Base-by-base conservation (phyloP, 2,329 filamentous ascomycete species). In the Sordariomycetes sp. region DNA sequence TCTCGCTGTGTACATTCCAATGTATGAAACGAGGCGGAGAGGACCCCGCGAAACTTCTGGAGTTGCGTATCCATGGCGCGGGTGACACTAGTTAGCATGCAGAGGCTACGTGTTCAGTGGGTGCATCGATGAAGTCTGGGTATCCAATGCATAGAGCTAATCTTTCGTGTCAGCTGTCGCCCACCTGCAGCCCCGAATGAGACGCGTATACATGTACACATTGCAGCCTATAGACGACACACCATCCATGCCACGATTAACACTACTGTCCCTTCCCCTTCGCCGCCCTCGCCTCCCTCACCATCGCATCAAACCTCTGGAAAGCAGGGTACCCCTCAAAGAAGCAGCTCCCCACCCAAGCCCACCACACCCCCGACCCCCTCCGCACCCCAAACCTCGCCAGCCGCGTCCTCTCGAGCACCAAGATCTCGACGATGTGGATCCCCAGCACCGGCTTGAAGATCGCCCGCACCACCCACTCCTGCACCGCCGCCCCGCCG, bases 351-450 rank as follows among this genome's bases (percentile, higher is more conserved):
- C 61, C 63, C 35, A 78, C 66, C 83, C 83, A 86, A 56, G 70
- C 62, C 67, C 70, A 76, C 80, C 83, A 85, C 15, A 78, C 61
- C n/a, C 51, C 52, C 7, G 69, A 70, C 8, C 75, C 73, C 36
- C 69, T 66, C 59, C 68, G 66, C 12, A 84, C 74, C 7, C 75
- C 74, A 61, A 77, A 74, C 65, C 66, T 76, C 57, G 63, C 64
- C 59, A 83, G 65, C 59, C 75, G 69, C 54, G 70, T 73, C 50
- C 66, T 68, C 61, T 78, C 76, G 62, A 85, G 72, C 65, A 74
- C 71, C 52, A 70, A 70, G n/a, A 76, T 70, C 73, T 96, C 92
- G 2, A 69, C 59, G 0, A 75, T 24, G 69, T 96, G 92, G 13
- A 89, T 78, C 0, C 65, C 73, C 1, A 89, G 3, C 58, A 91